A percentile compares a stretch with the other conserved stretches of the same genome.
These are phyloP conservation scores for Guyanaporus albipodus DNA, from an alignment of 768 basidiomycete genomes.

Conservation along the genomic window DNA sequence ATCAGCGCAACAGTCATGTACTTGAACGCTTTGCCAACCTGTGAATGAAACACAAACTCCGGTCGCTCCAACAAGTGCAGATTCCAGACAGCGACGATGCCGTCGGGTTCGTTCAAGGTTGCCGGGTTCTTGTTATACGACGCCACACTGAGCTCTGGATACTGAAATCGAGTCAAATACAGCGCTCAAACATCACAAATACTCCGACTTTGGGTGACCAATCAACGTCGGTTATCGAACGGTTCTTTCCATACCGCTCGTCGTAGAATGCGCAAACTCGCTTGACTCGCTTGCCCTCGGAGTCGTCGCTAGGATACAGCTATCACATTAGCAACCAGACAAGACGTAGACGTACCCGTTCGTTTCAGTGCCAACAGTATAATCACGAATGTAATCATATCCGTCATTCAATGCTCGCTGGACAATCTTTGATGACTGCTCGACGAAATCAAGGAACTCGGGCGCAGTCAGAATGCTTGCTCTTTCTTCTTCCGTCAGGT, in stretches of 20 bases:
- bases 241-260: conserved; percentile 85
- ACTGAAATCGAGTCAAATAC: conserved; percentile 45
- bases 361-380: conserved; percentile 84
- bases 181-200: neutral
- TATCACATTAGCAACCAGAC: neutral
- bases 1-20: conserved; percentile 1
- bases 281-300: conserved; percentile 86
- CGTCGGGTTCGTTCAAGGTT: conserved; percentile 92
- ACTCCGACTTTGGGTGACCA: conserved; percentile 90
- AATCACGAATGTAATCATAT: conserved; percentile 97
- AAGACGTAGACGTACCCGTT: conserved; percentile 57
- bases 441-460: conserved; percentile 91
- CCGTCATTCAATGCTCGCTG: conserved; percentile 92
- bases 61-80: conserved; percentile 91
- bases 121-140: conserved; percentile 98
- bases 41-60: conserved; percentile 97
- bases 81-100: conserved; percentile 97
- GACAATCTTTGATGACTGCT: conserved; percentile 91
- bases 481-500: conserved; percentile 84
- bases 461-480: conserved; percentile 79
- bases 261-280: conserved; percentile 93
- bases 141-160: conserved; percentile 91
- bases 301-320: conserved; percentile 63
- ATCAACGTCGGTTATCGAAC: conserved; percentile 94
- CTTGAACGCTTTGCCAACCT: conserved; percentile 49